A percentile compares a stretch with the other conserved stretches of the same genome.
These are phyloP conservation scores for Leishmania tarentolae DNA, from an alignment of 208 protist species.

Conservation along the genomic window DNA sequence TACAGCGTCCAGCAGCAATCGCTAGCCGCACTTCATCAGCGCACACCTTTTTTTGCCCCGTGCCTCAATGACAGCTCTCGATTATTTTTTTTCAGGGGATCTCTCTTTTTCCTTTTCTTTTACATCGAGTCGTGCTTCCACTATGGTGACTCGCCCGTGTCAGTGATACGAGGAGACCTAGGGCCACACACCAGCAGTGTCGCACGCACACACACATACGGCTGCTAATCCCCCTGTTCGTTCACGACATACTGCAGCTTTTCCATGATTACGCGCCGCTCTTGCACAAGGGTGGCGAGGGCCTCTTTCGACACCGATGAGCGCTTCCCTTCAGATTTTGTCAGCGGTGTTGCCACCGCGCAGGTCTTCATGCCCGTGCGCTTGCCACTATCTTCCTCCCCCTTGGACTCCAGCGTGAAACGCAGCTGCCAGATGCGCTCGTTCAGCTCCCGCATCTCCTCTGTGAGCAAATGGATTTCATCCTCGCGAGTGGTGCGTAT, in stretches of 20 bases:
- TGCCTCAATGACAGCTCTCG: not conserved
- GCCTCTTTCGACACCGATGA: conserved; percentile 19
- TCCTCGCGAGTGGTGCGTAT: conserved; percentile 68
- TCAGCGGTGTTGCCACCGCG: not conserved
- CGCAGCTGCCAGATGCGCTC: conserved; percentile 82
- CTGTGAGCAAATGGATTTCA: conserved; percentile 74
- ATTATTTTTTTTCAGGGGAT: not conserved
- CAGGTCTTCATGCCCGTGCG: not conserved
- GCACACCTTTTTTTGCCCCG: not conserved
- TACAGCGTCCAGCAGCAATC: not conserved
- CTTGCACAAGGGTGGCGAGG: conserved; percentile 40
- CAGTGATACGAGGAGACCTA: not conserved
- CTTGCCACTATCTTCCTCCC: not conserved
- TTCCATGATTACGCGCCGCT: conserved; percentile 51
- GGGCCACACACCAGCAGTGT: not conserved
- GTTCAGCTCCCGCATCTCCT: conserved; percentile 71
- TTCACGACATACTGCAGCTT: conserved; percentile 52
- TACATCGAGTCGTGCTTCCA: not conserved
- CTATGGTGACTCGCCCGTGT: not conserved
- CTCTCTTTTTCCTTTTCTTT: not conserved
- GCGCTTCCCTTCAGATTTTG: not conserved
- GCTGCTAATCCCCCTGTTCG: conserved; percentile 3
- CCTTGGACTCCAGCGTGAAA: conserved; percentile 33
- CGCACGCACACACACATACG: not conserved
- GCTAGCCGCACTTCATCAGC: not conserved